Evolutionary conservation across 2,329 filamentous ascomycete genomes (phyloP).

Genomic region (Xylariales sp.): DNA sequence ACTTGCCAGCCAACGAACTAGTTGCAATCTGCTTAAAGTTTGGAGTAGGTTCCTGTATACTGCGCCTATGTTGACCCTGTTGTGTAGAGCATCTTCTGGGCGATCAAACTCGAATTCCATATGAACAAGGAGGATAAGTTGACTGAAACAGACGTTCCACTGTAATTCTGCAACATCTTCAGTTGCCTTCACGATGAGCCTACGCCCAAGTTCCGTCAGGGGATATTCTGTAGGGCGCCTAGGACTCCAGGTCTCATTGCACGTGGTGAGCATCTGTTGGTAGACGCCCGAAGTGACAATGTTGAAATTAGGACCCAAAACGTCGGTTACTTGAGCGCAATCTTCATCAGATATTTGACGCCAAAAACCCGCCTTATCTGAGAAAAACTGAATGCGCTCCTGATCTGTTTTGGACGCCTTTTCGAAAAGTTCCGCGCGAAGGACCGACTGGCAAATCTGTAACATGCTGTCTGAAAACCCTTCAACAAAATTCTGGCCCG

Average conservation of each 20-base stretch:
- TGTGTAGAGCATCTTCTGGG: slow-evolving; percentile 72
- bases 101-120: slow-evolving; percentile 85
- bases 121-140: slow-evolving; percentile 85
- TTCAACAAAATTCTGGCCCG: slow-evolving; percentile 76
- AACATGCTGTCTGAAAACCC: slow-evolving; percentile 76
- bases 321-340: slow-evolving; percentile 74
- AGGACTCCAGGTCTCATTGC: slow-evolving; percentile 57
- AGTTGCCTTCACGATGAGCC: slow-evolving; percentile 77
- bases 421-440: slow-evolving; percentile 79
- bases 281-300: slow-evolving; percentile 68
- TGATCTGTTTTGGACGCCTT: slow-evolving; percentile 76
- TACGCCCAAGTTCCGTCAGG: slow-evolving; percentile 80
- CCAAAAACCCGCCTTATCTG: slow-evolving; percentile 81
- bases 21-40: slow-evolving; percentile 78
- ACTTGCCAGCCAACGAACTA: slow-evolving; percentile 76
- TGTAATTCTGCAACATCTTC: slow-evolving; percentile 82
- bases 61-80: slow-evolving; percentile 71
- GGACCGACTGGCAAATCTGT: slow-evolving; percentile 73
- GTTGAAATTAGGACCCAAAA: slow-evolving; percentile 74
- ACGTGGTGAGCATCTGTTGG: slow-evolving; percentile 60
- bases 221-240: slow-evolving; percentile 52
- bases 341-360: slow-evolving; percentile 86
- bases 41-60: slow-evolving; percentile 77
- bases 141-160: slow-evolving; percentile 80
- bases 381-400: slow-evolving; percentile 81